Evolutionary conservation across 176 grass and related monocot genomes (phyloP).

Genomic region (Saccharum officinarum): DNA sequence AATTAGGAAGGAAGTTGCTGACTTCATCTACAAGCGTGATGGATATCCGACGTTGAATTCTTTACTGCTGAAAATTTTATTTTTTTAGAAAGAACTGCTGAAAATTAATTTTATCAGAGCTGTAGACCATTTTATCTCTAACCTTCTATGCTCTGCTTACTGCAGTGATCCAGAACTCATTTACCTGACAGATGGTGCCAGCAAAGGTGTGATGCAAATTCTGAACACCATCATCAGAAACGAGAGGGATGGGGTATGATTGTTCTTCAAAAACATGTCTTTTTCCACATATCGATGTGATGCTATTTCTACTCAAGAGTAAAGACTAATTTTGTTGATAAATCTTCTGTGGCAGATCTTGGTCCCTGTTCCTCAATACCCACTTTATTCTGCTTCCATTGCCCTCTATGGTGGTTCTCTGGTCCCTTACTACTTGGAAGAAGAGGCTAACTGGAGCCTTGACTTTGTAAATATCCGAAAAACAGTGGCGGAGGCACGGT

Average conservation of each 20-base stretch:
- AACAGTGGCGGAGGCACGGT: constrained; percentile 63
- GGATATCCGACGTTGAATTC: constrained; percentile 82
- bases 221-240: constrained; percentile 88
- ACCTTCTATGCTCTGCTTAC: not conserved
- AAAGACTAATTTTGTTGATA: not conserved
- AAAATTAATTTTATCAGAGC: not conserved
- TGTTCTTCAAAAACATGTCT: constrained; percentile 8
- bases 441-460: constrained; percentile 93
- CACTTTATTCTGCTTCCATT: constrained; percentile 97
- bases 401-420: constrained; percentile 81
- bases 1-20: constrained; percentile 91
- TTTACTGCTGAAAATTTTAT: not conserved
- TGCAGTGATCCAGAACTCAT: constrained; percentile 96
- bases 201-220: constrained; percentile 97
- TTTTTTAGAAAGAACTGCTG: not conserved
- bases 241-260: constrained; percentile 74
- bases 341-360: constrained; percentile 66
- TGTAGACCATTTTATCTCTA: not conserved
- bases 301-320: constrained; percentile 13
- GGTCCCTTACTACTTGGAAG: constrained; percentile 95
- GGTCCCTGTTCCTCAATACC: constrained; percentile 98
- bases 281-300: not conserved
- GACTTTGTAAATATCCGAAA: constrained; percentile 63
- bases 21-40: constrained; percentile 94
- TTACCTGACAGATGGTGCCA: constrained; percentile 93